Base-by-base conservation (phyloP, 805 yeast species). In the Scheffersomyces lignosus region DNA sequence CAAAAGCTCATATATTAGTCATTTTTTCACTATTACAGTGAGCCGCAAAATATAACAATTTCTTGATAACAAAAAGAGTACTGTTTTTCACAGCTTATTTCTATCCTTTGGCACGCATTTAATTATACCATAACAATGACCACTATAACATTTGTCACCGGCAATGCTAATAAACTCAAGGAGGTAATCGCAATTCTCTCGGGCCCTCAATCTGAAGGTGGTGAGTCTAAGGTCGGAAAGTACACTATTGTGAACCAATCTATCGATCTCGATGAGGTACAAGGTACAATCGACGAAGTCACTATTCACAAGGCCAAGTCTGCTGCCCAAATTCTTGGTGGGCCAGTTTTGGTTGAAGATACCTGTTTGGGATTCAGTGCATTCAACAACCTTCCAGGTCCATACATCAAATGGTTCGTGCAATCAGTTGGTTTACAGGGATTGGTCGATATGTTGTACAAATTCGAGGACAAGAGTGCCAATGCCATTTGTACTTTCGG, bases 261-360 rank as follows among this genome's bases (percentile, higher is more conserved):
- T 22, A 57, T 95, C 22, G 99, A 93, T 55, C 68, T 93, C 14
- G 93, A 83, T 34, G 99, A 93, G 64, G 62, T 93, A 31, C 99
- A 93, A 64, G 99, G 96, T 20, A 64, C 91, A 15, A 75, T 89
- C 32, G 82, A 81, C 28, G 86, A 85, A 37, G 91, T 93, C 29
- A 85, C 96, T 0, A 71, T 70, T 30, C 87, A 81, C 54, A 93
- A 93, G 59, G 87, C 95, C 38, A 64, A 71, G 51, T 73, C 81
- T 9, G 96, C 96, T 2, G 84, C 91, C 4, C 54, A 60, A 9
- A 55, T 77, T 6, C 58, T 81, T 3, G 57, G 70, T 3, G 93
- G 95, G 0, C 91, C 98, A 0, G 97, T 88, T 0, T 71, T 93
- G 39, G 96, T 90, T 3, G 99, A 93, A 57, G 99, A 93, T 53